These are phyloP conservation scores for Spinellus fusiger DNA, from an alignment of 192 early-diverging fungal species.

Conservation along the genomic window DNA sequence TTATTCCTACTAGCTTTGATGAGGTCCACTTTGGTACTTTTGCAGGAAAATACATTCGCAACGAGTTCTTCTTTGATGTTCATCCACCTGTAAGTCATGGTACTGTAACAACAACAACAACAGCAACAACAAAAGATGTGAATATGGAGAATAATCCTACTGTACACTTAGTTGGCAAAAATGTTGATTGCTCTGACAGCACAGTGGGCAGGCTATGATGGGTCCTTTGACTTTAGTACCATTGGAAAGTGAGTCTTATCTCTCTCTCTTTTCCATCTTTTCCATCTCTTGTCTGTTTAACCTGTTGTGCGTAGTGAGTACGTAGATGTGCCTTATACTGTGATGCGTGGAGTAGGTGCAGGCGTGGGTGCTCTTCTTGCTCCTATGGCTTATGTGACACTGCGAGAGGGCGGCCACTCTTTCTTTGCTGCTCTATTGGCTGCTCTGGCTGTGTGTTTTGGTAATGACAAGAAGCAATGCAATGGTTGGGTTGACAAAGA, in stretches of 20 bases:
- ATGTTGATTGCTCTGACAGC: slow-evolving; percentile 46
- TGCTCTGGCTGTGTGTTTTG: slow-evolving; percentile 71
- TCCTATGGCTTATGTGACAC: slow-evolving; percentile 75
- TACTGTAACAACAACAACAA: neutral
- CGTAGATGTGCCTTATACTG: slow-evolving; percentile 79
- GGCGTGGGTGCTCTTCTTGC: slow-evolving; percentile 70
- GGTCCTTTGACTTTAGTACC: slow-evolving; percentile 83
- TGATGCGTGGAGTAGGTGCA: slow-evolving; percentile 73
- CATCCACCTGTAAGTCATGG: slow-evolving; percentile 84
- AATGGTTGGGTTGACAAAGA: neutral
- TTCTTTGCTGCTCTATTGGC: slow-evolving; percentile 65
- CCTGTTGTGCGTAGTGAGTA: slow-evolving; percentile 61
- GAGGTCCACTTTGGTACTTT: slow-evolving; percentile 98
- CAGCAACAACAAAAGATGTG: no score
- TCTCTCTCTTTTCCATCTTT: no score
- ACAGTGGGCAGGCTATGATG: slow-evolving; percentile 79
- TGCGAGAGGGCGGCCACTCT: slow-evolving; percentile 76
- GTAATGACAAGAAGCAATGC: slow-evolving; percentile 31
- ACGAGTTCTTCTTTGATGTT: slow-evolving; percentile 87
- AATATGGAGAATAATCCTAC: neutral
- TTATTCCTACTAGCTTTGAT: slow-evolving; percentile 68
- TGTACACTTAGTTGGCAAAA: slow-evolving; percentile 22
- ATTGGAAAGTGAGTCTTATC: slow-evolving; percentile 72
- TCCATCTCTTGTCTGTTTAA: neutral
- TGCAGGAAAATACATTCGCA: slow-evolving; percentile 73